phyloP scores from a whole-genome alignment of 441 rosid genomes.

The Populus trichocarpa region DNA sequence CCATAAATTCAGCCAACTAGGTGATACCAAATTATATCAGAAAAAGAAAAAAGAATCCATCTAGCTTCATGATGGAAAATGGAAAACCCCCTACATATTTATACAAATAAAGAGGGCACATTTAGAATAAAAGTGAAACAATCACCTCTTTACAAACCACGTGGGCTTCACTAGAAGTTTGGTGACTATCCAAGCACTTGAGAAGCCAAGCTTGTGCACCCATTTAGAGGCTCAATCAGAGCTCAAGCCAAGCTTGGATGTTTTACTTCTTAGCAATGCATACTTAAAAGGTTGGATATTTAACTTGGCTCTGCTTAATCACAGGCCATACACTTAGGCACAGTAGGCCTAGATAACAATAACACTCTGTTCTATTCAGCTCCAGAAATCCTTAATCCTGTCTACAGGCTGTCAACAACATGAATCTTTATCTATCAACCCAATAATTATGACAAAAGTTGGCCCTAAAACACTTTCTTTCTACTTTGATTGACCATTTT shows the following conservation, averaged over 20 bases:
- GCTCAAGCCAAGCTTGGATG: neutral
- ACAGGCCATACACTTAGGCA: neutral
- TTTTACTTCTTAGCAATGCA: neutral
- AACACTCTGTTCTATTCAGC: neutral
- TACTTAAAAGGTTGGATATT: neutral
- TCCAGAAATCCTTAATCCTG: neutral
- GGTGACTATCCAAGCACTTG: neutral
- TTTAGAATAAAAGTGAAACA: neutral
- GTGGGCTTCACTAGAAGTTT: neutral
- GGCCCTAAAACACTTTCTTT: neutral
- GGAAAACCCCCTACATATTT: neutral
- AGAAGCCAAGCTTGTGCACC: neutral
- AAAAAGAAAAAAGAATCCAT: neutral
- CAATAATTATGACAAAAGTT: neutral
- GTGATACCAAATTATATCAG: neutral
- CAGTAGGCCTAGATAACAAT: neutral
- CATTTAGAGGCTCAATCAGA: neutral
- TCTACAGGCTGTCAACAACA: neutral
- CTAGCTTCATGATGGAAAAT: neutral
- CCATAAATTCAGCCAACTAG: constrained; percentile 1
- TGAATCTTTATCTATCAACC: neutral
- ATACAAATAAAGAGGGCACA: neutral
- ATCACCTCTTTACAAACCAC: neutral
- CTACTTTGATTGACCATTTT: neutral
- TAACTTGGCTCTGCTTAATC: neutral